phyloP scores from a whole-genome alignment of 371 early-diverging fungal species.

The Agmasoma carcini region DNA sequence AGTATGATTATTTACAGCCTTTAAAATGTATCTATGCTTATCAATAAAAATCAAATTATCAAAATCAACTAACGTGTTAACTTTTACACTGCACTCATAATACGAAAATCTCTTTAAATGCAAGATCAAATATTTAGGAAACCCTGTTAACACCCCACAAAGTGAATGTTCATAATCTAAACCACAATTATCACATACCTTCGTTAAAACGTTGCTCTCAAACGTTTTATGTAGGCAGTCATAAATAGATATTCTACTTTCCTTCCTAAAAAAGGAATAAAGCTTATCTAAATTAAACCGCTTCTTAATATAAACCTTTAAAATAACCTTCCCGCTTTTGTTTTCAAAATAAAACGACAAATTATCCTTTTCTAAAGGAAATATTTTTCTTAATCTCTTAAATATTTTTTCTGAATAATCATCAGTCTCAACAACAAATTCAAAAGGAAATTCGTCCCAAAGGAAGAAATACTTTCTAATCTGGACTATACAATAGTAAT shows the following conservation, averaged over 20 bases:
- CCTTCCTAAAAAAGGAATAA: background rate
- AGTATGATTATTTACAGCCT: conserved; percentile 29
- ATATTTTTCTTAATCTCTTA: no score
- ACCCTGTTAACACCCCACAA: conserved; percentile 70
- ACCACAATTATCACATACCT: conserved; percentile 69
- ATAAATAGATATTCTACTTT: background rate
- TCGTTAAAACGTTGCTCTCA: conserved; percentile 64
- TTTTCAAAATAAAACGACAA: no score
- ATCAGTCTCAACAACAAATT: no score
- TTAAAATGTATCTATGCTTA: conserved; percentile 17
- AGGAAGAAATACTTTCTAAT: background rate
- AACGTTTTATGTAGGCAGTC: conserved; percentile 63
- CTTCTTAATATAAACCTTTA: no score
- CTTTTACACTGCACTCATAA: conserved; percentile 59
- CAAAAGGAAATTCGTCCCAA: background rate
- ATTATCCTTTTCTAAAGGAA: no score
- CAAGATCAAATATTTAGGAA: conserved; percentile 69
- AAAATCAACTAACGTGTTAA: conserved; percentile 65
- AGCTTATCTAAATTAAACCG: no score
- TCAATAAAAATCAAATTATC: background rate
- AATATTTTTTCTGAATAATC: no score
- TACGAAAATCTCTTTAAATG: conserved; percentile 76
- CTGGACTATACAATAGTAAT: background rate
- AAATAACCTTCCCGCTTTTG: no score
- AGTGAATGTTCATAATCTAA: conserved; percentile 61